Conservation (phyloP, 2,329 filamentous ascomycete species). For the Trichoderma guizhouense region DNA sequence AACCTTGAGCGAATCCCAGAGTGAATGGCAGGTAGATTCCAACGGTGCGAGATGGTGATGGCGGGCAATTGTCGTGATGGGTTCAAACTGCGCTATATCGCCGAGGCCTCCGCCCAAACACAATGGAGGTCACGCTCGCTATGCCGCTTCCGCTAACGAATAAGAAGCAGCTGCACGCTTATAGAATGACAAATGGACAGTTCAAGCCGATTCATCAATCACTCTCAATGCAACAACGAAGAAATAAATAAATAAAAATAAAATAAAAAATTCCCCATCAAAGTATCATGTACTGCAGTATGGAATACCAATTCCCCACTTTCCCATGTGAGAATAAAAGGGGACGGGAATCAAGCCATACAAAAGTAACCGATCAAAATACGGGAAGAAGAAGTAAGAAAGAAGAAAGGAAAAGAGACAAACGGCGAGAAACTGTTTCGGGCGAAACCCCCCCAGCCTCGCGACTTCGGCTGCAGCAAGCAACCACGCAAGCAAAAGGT, state of each 20-base stretch:
- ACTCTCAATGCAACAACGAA: not conserved
- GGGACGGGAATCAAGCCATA: not conserved
- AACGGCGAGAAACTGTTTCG: not conserved
- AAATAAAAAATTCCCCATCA: not conserved
- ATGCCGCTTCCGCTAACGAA: not conserved
- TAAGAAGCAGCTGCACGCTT: not conserved
- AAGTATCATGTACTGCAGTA: not conserved
- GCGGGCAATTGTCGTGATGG: not conserved
- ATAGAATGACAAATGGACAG: not conserved
- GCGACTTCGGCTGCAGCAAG: not conserved
- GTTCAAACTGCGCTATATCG: not conserved
- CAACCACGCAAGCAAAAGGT: not conserved
- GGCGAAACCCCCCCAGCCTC: slow-evolving; percentile 3
- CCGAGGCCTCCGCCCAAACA: not conserved
- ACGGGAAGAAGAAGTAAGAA: not conserved
- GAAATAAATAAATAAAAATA: not conserved
- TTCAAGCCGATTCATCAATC: not conserved
- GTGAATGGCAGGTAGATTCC: not conserved
- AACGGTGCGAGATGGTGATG: not conserved
- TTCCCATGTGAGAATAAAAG: not conserved
- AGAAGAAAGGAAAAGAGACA: not conserved
- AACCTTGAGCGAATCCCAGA: not conserved
- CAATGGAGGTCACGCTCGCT: not conserved
- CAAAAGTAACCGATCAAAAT: not conserved
- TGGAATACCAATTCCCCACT: not conserved